Percentiles rank a stretch among this genome's conserved stretches.
Conservation (phyloP, 768 basidiomycete species). For the Russula vinacea region DNA sequence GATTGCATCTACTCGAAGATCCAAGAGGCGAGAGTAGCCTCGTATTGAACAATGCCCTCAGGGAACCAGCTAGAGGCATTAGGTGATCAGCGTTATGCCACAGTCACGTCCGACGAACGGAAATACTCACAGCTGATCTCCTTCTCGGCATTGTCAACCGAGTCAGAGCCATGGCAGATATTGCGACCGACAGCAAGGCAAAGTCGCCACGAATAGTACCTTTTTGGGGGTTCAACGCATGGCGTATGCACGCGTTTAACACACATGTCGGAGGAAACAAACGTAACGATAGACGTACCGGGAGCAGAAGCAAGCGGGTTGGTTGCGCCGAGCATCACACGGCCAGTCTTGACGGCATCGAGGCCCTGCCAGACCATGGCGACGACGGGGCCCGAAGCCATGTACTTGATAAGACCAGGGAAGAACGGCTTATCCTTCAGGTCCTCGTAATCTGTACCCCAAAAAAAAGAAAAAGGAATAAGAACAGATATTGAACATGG, state of each 20-base stretch:
- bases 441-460: constrained; percentile 90
- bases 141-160: constrained; percentile 86
- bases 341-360: constrained; percentile 92
- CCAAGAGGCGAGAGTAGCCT: constrained; percentile 61
- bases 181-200: constrained; percentile 93
- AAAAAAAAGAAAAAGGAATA: not conserved
- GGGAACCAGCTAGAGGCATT: constrained; percentile 76
- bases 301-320: constrained; percentile 89
- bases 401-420: constrained; percentile 94
- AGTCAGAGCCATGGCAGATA: constrained; percentile 89
- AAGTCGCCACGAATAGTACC: constrained; percentile 96
- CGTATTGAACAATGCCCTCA: constrained; percentile 74
- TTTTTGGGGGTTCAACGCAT: constrained; percentile 33
- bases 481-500: not conserved
- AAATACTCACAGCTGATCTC: constrained; percentile 80
- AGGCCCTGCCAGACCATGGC: constrained; percentile 95
- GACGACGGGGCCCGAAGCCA: constrained; percentile 93
- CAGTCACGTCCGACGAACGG: not conserved
- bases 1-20: constrained; percentile 64
- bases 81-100: constrained; percentile 21
- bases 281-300: constrained; percentile 50
- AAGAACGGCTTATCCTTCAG: constrained; percentile 94
- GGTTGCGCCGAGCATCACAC: constrained; percentile 92
- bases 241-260: not conserved
- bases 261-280: no score